phyloP scores from a whole-genome alignment of 306 rosid species.

The Begonia masoniana region DNA sequence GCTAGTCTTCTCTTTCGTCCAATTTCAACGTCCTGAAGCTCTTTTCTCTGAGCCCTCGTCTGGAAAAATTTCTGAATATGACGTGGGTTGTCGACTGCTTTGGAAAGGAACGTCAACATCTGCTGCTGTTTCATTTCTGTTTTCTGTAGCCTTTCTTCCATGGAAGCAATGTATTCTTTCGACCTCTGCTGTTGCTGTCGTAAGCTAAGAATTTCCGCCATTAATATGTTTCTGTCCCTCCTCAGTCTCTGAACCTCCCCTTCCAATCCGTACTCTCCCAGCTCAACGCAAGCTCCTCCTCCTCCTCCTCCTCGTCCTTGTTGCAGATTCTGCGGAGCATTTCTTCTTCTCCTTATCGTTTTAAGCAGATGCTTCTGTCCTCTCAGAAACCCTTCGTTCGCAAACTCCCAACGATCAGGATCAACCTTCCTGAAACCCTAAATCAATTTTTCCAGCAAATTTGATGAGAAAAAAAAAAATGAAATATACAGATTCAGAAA shows the following conservation, averaged over 20 bases:
- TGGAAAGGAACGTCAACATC: slow-evolving; percentile 58
- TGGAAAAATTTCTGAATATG: slow-evolving; percentile 33
- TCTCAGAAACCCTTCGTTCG: slow-evolving; percentile 79
- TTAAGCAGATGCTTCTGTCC: slow-evolving; percentile 66
- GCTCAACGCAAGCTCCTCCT: slow-evolving; percentile 44
- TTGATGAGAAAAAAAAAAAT: not conserved
- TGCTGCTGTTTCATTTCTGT: slow-evolving; percentile 70
- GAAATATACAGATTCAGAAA: not conserved
- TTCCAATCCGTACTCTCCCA: slow-evolving; percentile 71
- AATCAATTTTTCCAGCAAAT: not conserved
- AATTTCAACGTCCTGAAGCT: slow-evolving; percentile 20
- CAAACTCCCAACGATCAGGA: slow-evolving; percentile 96
- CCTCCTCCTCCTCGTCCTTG: slow-evolving; percentile 21
- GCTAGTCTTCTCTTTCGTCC: slow-evolving; percentile 58
- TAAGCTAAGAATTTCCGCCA: slow-evolving; percentile 55
- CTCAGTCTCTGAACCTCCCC: slow-evolving; percentile 50
- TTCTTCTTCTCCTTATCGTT: slow-evolving; percentile 82
- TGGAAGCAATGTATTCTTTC: slow-evolving; percentile 23
- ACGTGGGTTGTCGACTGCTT: slow-evolving; percentile 41
- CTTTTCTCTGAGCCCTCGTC: slow-evolving; percentile 24
- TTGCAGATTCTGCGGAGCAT: slow-evolving; percentile 26
- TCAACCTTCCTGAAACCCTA: slow-evolving; percentile 94
- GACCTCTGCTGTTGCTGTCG: slow-evolving; percentile 70
- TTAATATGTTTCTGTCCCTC: slow-evolving; percentile 48
- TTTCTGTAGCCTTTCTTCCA: slow-evolving; percentile 47